Evolutionary conservation across 305 asterid species (phyloP).

Genomic region (Plantago coronopus): DNA sequence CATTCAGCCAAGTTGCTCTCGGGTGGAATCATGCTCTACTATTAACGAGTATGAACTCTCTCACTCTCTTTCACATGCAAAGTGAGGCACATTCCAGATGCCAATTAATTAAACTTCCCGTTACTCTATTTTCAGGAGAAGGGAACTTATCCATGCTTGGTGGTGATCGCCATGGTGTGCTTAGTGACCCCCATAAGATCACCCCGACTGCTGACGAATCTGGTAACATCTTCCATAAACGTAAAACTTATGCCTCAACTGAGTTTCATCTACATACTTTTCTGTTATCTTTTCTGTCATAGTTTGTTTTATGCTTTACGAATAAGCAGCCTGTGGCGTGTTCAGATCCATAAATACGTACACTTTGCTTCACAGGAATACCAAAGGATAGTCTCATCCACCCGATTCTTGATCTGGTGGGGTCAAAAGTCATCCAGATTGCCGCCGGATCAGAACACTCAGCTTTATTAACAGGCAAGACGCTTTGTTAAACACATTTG

Average conservation of each 20-base stretch:
- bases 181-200: slow-evolving; percentile 36
- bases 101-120: background rate
- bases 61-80: slow-evolving; percentile 4
- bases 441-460: slow-evolving; percentile 94
- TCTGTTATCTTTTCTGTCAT: background rate
- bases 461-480: slow-evolving; percentile 65
- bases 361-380: slow-evolving; percentile 23
- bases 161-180: slow-evolving; percentile 62
- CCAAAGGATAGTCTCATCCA: slow-evolving; percentile 27
- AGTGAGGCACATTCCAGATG: background rate
- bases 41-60: slow-evolving; percentile 42
- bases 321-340: background rate
- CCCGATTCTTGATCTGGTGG: slow-evolving; percentile 30
- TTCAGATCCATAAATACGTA: background rate
- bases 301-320: background rate
- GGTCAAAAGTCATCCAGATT: slow-evolving; percentile 48
- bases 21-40: slow-evolving; percentile 91
- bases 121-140: slow-evolving; percentile 36
- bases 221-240: slow-evolving; percentile 25
- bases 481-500: background rate
- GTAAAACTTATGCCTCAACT: background rate
- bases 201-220: slow-evolving; percentile 22
- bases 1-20: slow-evolving; percentile 48
- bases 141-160: slow-evolving; percentile 68
- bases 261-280: background rate